These are phyloP conservation scores for Scutellaria minor DNA, from an alignment of 257 asterid genomes.

Conservation along the genomic window DNA sequence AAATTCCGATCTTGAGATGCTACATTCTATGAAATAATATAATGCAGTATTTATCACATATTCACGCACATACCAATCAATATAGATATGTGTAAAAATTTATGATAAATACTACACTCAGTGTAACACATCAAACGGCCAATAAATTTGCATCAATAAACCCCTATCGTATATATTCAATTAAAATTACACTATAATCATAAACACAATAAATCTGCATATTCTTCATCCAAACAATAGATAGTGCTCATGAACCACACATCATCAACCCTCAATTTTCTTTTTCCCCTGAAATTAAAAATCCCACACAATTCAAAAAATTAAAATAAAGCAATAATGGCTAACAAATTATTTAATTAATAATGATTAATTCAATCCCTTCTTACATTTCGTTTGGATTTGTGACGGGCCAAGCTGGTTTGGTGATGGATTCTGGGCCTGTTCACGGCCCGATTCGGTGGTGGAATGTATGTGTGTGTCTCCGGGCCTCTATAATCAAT, in stretches of 20 bases:
- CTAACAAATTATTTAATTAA: neutral
- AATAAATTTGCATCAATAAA: neutral
- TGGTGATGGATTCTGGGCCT: slow-evolving; percentile 40
- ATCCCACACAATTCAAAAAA: neutral
- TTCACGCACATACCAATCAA: neutral
- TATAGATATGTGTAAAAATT: neutral
- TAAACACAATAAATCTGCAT: slow-evolving; percentile 12
- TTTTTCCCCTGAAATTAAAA: slow-evolving; percentile 13
- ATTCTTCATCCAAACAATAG: slow-evolving; percentile 16
- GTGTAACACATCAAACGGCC: neutral
- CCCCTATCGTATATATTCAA: neutral
- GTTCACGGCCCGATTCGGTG: slow-evolving; percentile 50
- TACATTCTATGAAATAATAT: neutral
- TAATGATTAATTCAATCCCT: neutral
- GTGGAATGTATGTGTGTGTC: slow-evolving; percentile 53
- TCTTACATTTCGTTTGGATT: slow-evolving; percentile 44
- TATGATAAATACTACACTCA: neutral
- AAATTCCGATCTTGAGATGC: neutral
- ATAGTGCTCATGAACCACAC: neutral
- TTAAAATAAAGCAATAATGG: neutral
- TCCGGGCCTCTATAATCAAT: slow-evolving; percentile 65
- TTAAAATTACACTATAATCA: slow-evolving; percentile 8
- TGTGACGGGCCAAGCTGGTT: slow-evolving; percentile 37
- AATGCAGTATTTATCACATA: slow-evolving; percentile 5
- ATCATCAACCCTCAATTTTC: slow-evolving; percentile 24